phyloP scores from a whole-genome alignment of 441 rosid genomes.

The Macaranga tanarius region DNA sequence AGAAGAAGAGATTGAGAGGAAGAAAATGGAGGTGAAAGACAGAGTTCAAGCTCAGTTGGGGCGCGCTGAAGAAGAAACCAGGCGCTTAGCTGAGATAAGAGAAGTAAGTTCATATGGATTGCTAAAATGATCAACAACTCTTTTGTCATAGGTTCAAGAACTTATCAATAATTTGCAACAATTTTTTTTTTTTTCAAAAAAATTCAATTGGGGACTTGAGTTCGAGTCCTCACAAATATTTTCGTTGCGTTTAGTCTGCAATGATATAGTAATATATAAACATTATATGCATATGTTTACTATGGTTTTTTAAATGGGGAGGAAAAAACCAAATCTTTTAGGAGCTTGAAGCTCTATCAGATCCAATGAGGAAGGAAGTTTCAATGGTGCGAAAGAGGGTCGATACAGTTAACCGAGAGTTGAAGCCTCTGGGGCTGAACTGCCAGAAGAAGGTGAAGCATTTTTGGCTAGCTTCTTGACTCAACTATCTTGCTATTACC shows the following conservation, averaged over 20 bases:
- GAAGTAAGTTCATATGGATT: slow-evolving; percentile 49
- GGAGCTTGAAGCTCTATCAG: slow-evolving; percentile 89
- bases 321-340: slow-evolving; percentile 24
- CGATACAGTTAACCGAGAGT: slow-evolving; percentile 56
- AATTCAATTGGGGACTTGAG: too few relatives aligned
- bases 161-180: too few relatives aligned
- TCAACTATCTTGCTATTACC: background rate
- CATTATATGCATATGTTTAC: too few relatives aligned
- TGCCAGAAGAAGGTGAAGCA: slow-evolving; percentile 78
- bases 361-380: slow-evolving; percentile 84
- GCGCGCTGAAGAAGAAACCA: slow-evolving; percentile 80
- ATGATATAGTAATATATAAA: background rate
- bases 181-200: too few relatives aligned
- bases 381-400: slow-evolving; percentile 63
- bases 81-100: slow-evolving; percentile 73
- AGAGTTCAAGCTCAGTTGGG: slow-evolving; percentile 73
- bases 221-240: background rate
- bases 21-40: slow-evolving; percentile 78
- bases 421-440: slow-evolving; percentile 69
- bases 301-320: background rate
- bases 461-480: background rate
- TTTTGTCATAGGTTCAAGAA: background rate
- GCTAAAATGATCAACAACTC: background rate
- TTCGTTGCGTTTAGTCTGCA: background rate
- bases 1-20: slow-evolving; percentile 94